Evolutionary conservation across 495 filamentous ascomycete species (phyloP), one percentile per base, ranked within the genome.

Genomic region (Penicillium samsonianum): DNA sequence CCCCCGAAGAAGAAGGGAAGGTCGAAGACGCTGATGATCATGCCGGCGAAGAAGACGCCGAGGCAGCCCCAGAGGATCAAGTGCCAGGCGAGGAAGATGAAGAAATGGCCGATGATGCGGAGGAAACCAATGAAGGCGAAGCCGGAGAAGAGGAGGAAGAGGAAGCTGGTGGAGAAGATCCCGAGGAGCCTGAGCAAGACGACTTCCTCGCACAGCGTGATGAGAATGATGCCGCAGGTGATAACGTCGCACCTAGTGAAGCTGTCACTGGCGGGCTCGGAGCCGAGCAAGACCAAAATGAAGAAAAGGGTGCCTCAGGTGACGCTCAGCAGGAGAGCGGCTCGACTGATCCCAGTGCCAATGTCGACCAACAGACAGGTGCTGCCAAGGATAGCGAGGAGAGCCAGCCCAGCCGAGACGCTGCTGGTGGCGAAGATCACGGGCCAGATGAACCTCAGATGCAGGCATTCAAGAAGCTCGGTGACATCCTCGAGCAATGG

Each of bases 401-500:
- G 26, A 77, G 62, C 65, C 74, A 77, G 63, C 71, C 59, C 16
- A 71, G 73, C 54, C 66, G 69, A 45, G 75, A 78, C 46, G 68
- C 70, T 20, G 77, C 73, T 53, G 73, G 73, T 45, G 74, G 67
- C 10, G 70, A 78, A 35, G 76, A 78, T 44, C 53, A 59, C 7
- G 60, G 64, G 20, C 82, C 84, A 43, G 80, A 85, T 42, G 81
- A 88, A 50, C 75, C 74, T 60, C 73, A 80, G 42, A 64, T 75
- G 30, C 73, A 78, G 53, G 86, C 91, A 2, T 96, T 96, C 78
- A 91, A 93, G 75, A 93, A 94, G 58, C 81, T 99, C 53, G 95
- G 95, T 2, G 90, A 97, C 75, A 86, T 88, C 20, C 79, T 99
- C n/a, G 92, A 97, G 63, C 79, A 86, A 60, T 99, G 92, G 92